A percentile compares a stretch with the other conserved stretches of the same genome.
These are phyloP conservation scores for Lentithecium fluviatile DNA, from an alignment of 495 filamentous ascomycete genomes.

Conservation along the genomic window DNA sequence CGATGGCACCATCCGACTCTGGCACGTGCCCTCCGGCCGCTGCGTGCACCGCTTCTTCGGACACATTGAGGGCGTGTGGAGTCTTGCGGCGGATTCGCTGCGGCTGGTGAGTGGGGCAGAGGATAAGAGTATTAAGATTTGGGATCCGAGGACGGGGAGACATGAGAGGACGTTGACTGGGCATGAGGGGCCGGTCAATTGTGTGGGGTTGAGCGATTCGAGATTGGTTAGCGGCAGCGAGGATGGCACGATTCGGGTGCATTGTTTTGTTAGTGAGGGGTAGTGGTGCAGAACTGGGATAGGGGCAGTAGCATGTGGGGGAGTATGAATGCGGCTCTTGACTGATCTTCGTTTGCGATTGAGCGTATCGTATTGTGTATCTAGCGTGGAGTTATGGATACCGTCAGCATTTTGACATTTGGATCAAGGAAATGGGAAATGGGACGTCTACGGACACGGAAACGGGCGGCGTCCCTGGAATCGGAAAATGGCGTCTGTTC, in stretches of 20 bases:
- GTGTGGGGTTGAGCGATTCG: conserved; percentile 83
- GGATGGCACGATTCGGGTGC: conserved; percentile 81
- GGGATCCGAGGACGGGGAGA: conserved; percentile 87
- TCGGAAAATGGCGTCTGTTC: background rate
- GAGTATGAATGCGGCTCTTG: too few relatives aligned
- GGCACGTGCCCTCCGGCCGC: conserved; percentile 79
- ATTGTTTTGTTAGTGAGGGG: conserved; percentile 29
- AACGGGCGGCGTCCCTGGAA: background rate
- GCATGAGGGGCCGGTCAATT: conserved; percentile 86
- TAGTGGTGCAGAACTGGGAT: too few relatives aligned
- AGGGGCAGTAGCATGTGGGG: too few relatives aligned
- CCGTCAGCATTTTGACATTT: background rate
- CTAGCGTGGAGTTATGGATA: background rate
- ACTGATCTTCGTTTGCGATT: too few relatives aligned
- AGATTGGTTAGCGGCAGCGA: conserved; percentile 87
- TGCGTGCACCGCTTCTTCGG: conserved; percentile 93
- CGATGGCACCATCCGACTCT: conserved; percentile 87
- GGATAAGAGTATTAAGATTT: conserved; percentile 94
- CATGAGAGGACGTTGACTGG: conserved; percentile 90
- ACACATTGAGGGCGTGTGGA: conserved; percentile 95
- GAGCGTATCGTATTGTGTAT: background rate
- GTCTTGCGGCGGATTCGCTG: conserved; percentile 85
- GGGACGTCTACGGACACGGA: too few relatives aligned
- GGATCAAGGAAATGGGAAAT: too few relatives aligned
- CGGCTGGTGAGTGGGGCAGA: conserved; percentile 85